A percentile compares a stretch with the other conserved stretches of the same genome.
Evolutionary conservation across 2,329 filamentous ascomycete genomes (phyloP).

Genomic region (Sphaerulina populicola): DNA sequence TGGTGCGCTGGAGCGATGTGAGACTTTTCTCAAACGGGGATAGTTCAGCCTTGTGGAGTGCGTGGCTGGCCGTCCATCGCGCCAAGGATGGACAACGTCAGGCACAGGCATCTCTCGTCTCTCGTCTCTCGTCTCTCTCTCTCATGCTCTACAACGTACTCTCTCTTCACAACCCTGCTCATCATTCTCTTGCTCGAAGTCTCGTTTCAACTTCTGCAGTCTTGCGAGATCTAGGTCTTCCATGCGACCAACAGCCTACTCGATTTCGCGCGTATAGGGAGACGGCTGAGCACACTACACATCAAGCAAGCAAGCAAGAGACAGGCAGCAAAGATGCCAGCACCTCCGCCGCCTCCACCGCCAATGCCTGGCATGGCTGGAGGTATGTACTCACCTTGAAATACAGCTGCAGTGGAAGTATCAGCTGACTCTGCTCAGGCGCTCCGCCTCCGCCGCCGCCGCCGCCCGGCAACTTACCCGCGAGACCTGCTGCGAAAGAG

Average conservation of each 20-base stretch:
- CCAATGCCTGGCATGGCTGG: conserved; percentile 52
- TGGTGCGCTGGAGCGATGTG: no score
- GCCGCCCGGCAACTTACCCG: conserved; percentile 42
- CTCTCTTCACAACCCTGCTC: no score
- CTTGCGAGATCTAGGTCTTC: neutral
- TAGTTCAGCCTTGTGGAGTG: conserved; percentile 5
- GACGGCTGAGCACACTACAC: neutral
- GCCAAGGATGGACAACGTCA: neutral
- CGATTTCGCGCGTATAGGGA: neutral
- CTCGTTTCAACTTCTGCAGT: neutral
- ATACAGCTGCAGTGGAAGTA: neutral
- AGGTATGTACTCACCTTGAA: conserved; percentile 35
- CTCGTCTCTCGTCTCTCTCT: conserved; percentile 2
- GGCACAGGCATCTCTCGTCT: conserved; percentile 7
- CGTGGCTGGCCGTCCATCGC: neutral
- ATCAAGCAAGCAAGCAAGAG: neutral
- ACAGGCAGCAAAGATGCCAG: conserved; percentile 29
- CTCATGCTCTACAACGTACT: no score
- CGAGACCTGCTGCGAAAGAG: conserved; percentile 49
- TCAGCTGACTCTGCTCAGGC: conserved; percentile 11
- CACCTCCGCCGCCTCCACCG: conserved; percentile 59
- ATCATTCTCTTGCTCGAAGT: neutral
- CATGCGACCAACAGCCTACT: neutral
- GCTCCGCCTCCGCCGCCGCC: conserved; percentile 43
- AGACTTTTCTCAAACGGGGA: no score